Conservation (phyloP, 2,329 filamentous ascomycete species). For the Aspergillaceae sp. region DNA sequence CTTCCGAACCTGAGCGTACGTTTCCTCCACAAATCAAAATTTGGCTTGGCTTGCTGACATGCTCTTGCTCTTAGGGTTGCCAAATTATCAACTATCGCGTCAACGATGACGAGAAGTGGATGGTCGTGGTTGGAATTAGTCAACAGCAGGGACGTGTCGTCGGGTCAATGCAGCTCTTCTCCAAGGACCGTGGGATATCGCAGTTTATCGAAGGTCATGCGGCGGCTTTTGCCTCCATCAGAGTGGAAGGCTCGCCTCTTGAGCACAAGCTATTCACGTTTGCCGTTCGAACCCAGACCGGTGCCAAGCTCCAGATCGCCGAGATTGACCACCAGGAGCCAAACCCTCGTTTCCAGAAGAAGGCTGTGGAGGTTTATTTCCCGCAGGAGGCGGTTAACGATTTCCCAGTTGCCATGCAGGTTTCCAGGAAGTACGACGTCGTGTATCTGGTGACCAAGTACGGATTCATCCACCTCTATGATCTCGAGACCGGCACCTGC, state of each 20-base stretch:
- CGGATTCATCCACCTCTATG: constrained; percentile 97
- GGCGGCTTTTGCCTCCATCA: constrained; percentile 82
- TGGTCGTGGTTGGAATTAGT: constrained; percentile 93
- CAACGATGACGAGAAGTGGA: constrained; percentile 94
- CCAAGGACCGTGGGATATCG: constrained; percentile 89
- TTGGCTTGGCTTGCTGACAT: constrained; percentile 1
- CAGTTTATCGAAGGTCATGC: constrained; percentile 97
- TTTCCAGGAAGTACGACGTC: constrained; percentile 92
- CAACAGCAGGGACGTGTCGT: constrained; percentile 88
- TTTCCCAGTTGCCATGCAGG: constrained; percentile 95
- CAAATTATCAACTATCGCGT: constrained; percentile 99
- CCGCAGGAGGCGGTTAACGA: constrained; percentile 91
- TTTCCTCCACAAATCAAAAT: constrained; percentile 9
- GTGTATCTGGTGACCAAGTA: constrained; percentile 98
- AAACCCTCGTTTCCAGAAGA: constrained; percentile 87
- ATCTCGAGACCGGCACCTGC: constrained; percentile 87
- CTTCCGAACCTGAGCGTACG: constrained; percentile 79
- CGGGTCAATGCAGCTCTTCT: constrained; percentile 95
- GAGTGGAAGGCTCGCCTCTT: constrained; percentile 77
- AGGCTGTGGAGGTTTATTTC: constrained; percentile 96
- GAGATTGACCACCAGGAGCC: constrained; percentile 89
- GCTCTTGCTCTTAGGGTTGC: constrained; percentile 54
- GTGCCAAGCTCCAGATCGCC: constrained; percentile 93
- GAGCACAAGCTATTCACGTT: constrained; percentile 97
- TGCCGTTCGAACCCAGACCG: constrained; percentile 77